Evolutionary conservation across 208 protist genomes (phyloP).

Genomic region (Trypanosoma theileri): DNA sequence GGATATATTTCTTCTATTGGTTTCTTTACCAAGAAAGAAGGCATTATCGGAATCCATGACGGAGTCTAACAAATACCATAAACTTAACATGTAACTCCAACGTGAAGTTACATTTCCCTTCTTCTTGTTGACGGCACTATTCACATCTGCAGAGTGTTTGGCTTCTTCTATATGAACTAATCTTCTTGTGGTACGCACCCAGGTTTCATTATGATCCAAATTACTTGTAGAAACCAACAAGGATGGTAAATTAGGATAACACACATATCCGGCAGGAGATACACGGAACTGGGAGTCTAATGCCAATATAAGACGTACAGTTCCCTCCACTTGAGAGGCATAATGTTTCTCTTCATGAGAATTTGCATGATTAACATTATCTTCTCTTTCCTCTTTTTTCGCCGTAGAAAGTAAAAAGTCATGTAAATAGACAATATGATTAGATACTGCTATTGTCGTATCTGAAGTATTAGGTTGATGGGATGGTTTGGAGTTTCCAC

Average conservation of each 20-base stretch:
- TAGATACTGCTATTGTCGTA: too few relatives aligned
- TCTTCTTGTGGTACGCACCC: constrained; percentile 8
- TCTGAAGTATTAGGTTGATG: too few relatives aligned
- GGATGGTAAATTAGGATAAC: constrained; percentile 61
- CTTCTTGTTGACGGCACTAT: not conserved
- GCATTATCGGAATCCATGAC: constrained; percentile 6
- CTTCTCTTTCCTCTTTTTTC: not conserved
- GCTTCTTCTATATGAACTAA: constrained; percentile 8
- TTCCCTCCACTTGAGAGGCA: constrained; percentile 27
- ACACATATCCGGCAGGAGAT: constrained; percentile 41
- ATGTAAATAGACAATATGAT: not conserved
- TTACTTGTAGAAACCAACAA: constrained; percentile 37
- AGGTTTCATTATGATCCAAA: constrained; percentile 13
- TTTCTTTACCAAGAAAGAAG: too few relatives aligned
- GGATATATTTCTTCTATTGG: not conserved
- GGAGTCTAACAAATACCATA: constrained; percentile 29
- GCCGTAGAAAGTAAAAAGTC: constrained; percentile 2
- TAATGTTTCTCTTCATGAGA: not conserved
- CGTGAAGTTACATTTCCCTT: not conserved
- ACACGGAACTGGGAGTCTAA: constrained; percentile 63
- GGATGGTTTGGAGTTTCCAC: too few relatives aligned
- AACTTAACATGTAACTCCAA: constrained; percentile 30
- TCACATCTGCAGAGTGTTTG: not conserved
- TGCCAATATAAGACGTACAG: constrained; percentile 45
- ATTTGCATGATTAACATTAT: not conserved